phyloP scores from a whole-genome alignment of 2,329 filamentous ascomycete genomes.

The Claviceps monticola region DNA sequence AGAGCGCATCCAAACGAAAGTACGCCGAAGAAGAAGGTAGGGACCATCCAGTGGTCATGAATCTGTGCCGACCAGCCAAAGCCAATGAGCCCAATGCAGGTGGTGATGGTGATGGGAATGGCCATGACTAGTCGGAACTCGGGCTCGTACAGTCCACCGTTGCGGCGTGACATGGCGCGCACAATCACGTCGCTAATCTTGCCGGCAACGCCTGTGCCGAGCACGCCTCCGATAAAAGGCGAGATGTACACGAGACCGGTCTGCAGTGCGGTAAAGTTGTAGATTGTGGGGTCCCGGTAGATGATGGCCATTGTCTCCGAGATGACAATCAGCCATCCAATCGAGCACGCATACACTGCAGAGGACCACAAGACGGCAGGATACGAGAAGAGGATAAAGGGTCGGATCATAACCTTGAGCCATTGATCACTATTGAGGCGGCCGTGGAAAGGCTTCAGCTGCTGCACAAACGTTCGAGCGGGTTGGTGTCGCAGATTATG shows the following conservation, averaged over 20 bases:
- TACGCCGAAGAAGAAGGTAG: conserved; percentile 83
- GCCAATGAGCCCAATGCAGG: conserved; percentile 77
- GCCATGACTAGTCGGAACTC: conserved; percentile 89
- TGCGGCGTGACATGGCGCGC: conserved; percentile 64
- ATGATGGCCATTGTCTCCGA: conserved; percentile 77
- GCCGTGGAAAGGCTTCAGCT: conserved; percentile 65
- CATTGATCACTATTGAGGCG: conserved; percentile 66
- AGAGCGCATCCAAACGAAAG: conserved; percentile 86
- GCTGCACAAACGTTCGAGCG: conserved; percentile 56
- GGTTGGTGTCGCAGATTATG: conserved; percentile 53
- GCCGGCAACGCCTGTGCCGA: conserved; percentile 86
- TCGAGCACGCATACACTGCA: conserved; percentile 69
- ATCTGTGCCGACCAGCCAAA: conserved; percentile 85
- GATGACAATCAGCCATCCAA: conserved; percentile 92
- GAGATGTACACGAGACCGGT: conserved; percentile 81
- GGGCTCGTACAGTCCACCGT: conserved; percentile 89
- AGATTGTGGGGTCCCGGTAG: conserved; percentile 53
- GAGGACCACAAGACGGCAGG: conserved; percentile 83
- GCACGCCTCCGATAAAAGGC: conserved; percentile 74
- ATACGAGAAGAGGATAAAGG: conserved; percentile 77
- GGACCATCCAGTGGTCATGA: conserved; percentile 73
- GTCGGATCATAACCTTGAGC: conserved; percentile 62
- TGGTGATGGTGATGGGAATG: conserved; percentile 62
- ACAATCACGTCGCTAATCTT: conserved; percentile 79
- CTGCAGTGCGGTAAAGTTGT: conserved; percentile 70